Percentiles rank a stretch among this genome's conserved stretches.
Evolutionary conservation across 139 green algal genomes (phyloP).

Genomic region (Closterium sp.): DNA sequence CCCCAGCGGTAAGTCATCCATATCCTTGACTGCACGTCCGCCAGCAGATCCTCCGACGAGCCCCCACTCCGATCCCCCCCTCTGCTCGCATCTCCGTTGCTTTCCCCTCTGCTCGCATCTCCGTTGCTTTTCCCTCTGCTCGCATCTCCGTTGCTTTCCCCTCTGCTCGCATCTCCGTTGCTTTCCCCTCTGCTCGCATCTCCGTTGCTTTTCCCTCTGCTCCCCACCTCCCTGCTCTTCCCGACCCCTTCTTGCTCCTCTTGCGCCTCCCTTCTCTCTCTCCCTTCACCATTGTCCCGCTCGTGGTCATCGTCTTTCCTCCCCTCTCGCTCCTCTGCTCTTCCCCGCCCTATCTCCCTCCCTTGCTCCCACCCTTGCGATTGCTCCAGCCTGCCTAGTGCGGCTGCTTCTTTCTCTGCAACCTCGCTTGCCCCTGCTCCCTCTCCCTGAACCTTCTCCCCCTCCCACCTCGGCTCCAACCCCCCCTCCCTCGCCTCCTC

Average conservation of each 20-base stretch:
- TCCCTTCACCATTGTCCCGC: too few relatives aligned
- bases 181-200: too few relatives aligned
- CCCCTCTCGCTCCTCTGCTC: too few relatives aligned
- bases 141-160: too few relatives aligned
- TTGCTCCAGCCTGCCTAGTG: too few relatives aligned
- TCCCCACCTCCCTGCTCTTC: neutral
- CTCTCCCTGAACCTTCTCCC: neutral
- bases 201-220: too few relatives aligned
- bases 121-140: too few relatives aligned
- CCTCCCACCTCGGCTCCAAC: neutral
- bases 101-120: too few relatives aligned
- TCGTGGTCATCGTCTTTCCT: too few relatives aligned
- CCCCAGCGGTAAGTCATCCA: neutral
- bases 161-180: too few relatives aligned
- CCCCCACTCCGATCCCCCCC: neutral
- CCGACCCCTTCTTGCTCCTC: neutral
- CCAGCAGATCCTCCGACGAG: neutral
- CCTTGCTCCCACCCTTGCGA: neutral
- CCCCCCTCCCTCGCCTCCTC: neutral
- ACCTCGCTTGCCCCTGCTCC: neutral
- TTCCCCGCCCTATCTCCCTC: neutral
- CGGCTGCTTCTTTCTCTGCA: neutral
- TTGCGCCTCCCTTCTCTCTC: too few relatives aligned
- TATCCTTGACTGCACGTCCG: neutral
- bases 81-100: too few relatives aligned